Conservation (phyloP, 768 basidiomycete species). For the Brasilioporus rufonigricans region DNA sequence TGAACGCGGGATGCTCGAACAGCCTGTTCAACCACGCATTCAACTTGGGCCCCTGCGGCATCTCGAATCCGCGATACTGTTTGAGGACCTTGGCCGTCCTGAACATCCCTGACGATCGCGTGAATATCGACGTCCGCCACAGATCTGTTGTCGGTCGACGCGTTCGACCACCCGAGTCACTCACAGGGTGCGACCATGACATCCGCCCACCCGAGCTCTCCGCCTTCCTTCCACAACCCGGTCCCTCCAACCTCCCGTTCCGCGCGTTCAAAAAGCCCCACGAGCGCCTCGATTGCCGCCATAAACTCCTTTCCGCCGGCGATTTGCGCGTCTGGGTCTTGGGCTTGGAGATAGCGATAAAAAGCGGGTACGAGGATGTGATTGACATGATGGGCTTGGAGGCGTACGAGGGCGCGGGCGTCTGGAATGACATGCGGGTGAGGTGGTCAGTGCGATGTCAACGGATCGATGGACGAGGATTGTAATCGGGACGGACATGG, state of each 20-base stretch:
- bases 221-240: conserved; percentile 61
- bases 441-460: neutral
- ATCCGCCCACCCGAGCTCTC: conserved; percentile 58
- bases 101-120: conserved; percentile 52
- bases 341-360: conserved; percentile 73
- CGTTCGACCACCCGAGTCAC: conserved; percentile 14
- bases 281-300: conserved; percentile 48
- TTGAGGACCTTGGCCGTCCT: conserved; percentile 61
- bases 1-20: conserved; percentile 61
- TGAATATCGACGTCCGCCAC: no score
- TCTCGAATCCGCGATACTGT: conserved; percentile 64
- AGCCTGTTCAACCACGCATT: conserved; percentile 52
- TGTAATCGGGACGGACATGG: conserved; percentile 52
- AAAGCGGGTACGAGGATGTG: conserved; percentile 67
- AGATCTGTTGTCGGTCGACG: neutral
- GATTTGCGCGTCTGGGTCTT: conserved; percentile 52
- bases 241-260: conserved; percentile 47
- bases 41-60: conserved; percentile 50
- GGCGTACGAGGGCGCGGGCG: conserved; percentile 61
- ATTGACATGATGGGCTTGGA: conserved; percentile 67
- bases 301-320: conserved; percentile 52
- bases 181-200: conserved; percentile 71
- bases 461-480: no score
- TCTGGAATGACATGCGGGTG: conserved; percentile 37
- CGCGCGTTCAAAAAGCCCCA: conserved; percentile 49